Base-by-base conservation (phyloP, 1,284 basidiomycete species). In the Malassezia dermatis region DNA sequence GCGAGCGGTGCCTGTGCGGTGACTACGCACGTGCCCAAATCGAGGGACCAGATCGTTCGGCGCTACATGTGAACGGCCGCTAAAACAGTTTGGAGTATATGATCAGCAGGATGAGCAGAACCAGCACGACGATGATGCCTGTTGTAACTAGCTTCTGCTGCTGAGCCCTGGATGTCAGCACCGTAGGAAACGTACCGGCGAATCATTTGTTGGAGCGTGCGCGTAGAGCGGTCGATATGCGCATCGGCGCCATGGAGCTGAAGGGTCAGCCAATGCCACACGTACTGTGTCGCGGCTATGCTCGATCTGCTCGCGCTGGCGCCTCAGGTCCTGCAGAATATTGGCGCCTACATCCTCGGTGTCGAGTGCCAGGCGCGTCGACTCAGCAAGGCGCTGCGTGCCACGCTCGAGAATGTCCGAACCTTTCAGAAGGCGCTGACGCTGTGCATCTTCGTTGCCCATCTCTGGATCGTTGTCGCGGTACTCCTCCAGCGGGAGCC, bases 291-390 rank as follows among this genome's bases (percentile, higher is more conserved):
- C 86, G 67, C 93, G 79, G 19, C 91, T 83, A 71, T 94, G 86
- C 78, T 94, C 86, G 62, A 98, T 91, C 77, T 93, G 90, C 75
- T 96, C 94, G 60, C 94, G 78, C 78, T 99, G 94, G 2, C 81
- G 79, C 48, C 89, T 78, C 60, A 99, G 78, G 70, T 87, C 89
- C 66, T 84, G 76, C 60, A 99, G 75, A 67, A 99, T 96, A 65
- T 89, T 89, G 12, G 89, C 84, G 10, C 94, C 94, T 32, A 96
- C 84, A 67, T 88, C 84, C 77, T 98, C 94, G 8, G 94, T 96
- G 79, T 98, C 91, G 24, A 98, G 78, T 7, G 93, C 93, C 42
- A 98, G 83, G 21, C 89, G 81, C 61, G 95, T 89, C 17, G 86
- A 89, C 60, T 94, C 89, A 63, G 89, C 83, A 48, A 99, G 76